phyloP scores from a whole-genome alignment of 495 filamentous ascomycete species.

The Elasticomyces elasticus region DNA sequence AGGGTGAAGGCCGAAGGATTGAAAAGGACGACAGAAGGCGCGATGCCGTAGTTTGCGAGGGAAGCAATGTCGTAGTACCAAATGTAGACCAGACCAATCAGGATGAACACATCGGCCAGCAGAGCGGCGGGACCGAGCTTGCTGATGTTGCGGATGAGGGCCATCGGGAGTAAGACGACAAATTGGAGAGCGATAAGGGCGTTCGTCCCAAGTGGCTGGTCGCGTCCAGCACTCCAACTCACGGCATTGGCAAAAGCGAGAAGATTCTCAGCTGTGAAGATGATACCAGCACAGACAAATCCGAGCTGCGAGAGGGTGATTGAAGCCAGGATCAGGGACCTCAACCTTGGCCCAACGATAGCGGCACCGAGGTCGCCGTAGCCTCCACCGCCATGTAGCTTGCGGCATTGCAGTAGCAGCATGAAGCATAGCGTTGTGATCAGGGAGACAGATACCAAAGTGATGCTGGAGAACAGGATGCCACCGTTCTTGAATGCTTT shows the following conservation, averaged over 20 bases:
- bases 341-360: slow-evolving; percentile 42
- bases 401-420: slow-evolving; percentile 48
- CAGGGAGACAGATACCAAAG: slow-evolving; percentile 45
- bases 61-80: slow-evolving; percentile 50
- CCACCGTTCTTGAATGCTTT: slow-evolving; percentile 60
- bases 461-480: slow-evolving; percentile 53
- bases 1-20: slow-evolving; percentile 52
- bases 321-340: slow-evolving; percentile 46
- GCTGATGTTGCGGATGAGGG: slow-evolving; percentile 55
- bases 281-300: slow-evolving; percentile 56
- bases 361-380: slow-evolving; percentile 54
- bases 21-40: slow-evolving; percentile 46
- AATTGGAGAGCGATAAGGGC: slow-evolving; percentile 48
- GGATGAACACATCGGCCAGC: slow-evolving; percentile 52
- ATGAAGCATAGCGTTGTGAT: slow-evolving; percentile 53
- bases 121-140: slow-evolving; percentile 52
- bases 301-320: slow-evolving; percentile 57
- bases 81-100: slow-evolving; percentile 54
- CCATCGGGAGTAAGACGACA: slow-evolving; percentile 45
- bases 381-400: slow-evolving; percentile 41
- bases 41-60: slow-evolving; percentile 38
- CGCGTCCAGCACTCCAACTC: slow-evolving; percentile 46
- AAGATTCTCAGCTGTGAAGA: slow-evolving; percentile 58
- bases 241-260: slow-evolving; percentile 48
- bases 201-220: slow-evolving; percentile 24